Evolutionary conservation across 1,284 basidiomycete species (phyloP).

Genomic region (Coniferiporia sulphurascens): DNA sequence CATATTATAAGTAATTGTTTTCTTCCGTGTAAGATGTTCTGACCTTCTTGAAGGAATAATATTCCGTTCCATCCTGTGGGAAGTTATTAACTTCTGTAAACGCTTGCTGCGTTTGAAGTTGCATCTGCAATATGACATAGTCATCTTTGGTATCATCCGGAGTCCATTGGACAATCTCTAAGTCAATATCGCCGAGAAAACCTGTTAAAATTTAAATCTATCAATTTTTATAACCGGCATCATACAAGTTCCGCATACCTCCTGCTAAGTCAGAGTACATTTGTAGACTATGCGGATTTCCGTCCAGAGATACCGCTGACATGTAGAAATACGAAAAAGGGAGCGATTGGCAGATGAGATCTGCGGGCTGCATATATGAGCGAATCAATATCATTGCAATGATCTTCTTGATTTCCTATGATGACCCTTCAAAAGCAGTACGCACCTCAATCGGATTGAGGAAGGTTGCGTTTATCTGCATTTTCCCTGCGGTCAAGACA

Average conservation of each 20-base stretch:
- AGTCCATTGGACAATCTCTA: slow-evolving; percentile 29
- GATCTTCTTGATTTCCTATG: no score
- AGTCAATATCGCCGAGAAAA: slow-evolving; percentile 33
- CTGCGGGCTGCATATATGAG: no score
- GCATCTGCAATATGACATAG: slow-evolving; percentile 28
- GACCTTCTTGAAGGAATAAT: slow-evolving; percentile 30
- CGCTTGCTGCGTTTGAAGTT: slow-evolving; percentile 23
- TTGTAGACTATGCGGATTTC: slow-evolving; percentile 20
- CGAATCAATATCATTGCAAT: no score
- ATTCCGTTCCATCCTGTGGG: slow-evolving; percentile 34
- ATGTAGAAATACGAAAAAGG: slow-evolving; percentile 25
- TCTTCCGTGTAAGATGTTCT: not conserved
- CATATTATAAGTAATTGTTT: not conserved
- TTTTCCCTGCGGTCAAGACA: not conserved
- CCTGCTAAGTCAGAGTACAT: slow-evolving; percentile 22
- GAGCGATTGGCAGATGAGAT: slow-evolving; percentile 4
- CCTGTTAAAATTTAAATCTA: slow-evolving; percentile 17
- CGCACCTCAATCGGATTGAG: slow-evolving; percentile 1
- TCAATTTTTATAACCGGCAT: not conserved
- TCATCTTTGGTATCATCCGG: slow-evolving; percentile 21
- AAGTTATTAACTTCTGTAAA: slow-evolving; percentile 30
- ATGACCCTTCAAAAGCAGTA: not conserved
- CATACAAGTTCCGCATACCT: not conserved
- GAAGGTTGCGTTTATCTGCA: slow-evolving; percentile 6
- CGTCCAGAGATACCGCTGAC: slow-evolving; percentile 23